Evolutionary conservation across 2,329 filamentous ascomycete genomes (phyloP).

Genomic region (Fusarium anthophilum): DNA sequence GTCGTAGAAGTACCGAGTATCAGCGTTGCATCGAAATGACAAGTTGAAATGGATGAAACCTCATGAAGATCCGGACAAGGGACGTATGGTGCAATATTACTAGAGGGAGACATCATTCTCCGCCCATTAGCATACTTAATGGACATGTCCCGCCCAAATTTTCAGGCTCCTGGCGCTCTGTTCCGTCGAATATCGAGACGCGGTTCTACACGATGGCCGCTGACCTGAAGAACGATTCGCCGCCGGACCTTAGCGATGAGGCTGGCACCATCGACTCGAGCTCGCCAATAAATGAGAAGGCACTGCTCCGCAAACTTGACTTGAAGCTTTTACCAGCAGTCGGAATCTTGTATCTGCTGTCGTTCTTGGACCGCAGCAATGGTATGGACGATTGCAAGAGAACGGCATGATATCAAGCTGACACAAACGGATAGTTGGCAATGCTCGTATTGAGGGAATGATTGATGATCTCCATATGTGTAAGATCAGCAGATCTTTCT

Average conservation of each 20-base stretch:
- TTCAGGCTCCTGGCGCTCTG: fast-evolving
- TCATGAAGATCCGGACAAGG: constrained; percentile 1
- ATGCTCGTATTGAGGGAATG: constrained; percentile 66
- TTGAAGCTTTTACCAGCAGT: constrained; percentile 61
- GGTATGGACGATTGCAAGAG: constrained; percentile 49
- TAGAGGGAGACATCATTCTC: background rate
- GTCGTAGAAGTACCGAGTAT: background rate
- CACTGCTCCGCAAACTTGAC: constrained; percentile 67
- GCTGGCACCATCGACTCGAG: constrained; percentile 7
- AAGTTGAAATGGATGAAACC: constrained; percentile 5
- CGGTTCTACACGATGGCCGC: background rate
- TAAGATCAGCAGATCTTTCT: constrained; percentile 41
- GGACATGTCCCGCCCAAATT: fast-evolving
- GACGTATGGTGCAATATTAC: constrained; percentile 20
- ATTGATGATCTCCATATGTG: constrained; percentile 62
- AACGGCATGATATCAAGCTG: constrained; percentile 33
- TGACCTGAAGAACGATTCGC: constrained; percentile 3
- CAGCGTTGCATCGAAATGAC: background rate
- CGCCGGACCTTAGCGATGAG: constrained; percentile 34
- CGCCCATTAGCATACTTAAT: background rate
- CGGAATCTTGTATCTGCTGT: constrained; percentile 64
- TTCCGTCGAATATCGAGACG: background rate
- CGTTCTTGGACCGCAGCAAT: constrained; percentile 67
- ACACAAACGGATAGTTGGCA: constrained; percentile 58
- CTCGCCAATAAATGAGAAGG: constrained; percentile 60